These are phyloP conservation scores for Sarocladium strictum DNA, from an alignment of 2,329 filamentous ascomycete species.

Conservation along the genomic window DNA sequence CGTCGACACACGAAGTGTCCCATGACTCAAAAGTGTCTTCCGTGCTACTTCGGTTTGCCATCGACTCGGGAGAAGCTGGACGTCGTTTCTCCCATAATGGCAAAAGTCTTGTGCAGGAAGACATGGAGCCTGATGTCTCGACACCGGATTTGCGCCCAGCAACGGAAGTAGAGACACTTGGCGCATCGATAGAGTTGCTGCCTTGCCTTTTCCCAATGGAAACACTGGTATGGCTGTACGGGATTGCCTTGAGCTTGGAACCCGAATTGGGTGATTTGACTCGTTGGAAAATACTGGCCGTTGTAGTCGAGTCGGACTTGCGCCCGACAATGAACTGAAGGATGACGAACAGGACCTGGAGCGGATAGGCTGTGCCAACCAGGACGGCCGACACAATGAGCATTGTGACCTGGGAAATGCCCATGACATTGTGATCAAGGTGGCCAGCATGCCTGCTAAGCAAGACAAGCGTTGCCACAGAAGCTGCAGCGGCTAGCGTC, in stretches of 20 bases:
- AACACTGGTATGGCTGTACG: constrained; percentile 23
- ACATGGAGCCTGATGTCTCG: constrained; percentile 41
- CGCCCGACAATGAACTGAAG: constrained; percentile 30
- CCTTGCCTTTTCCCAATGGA: constrained; percentile 21
- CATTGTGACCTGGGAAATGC: constrained; percentile 32
- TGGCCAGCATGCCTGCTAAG: constrained; percentile 27
- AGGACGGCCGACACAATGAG: constrained; percentile 15
- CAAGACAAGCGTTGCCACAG: constrained; percentile 31
- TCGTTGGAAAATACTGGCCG: background rate
- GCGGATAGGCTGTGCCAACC: constrained; percentile 22
- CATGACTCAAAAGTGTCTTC: constrained; percentile 69
- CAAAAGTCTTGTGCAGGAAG: constrained; percentile 51
- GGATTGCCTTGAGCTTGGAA: constrained; percentile 16
- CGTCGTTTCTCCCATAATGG: constrained; percentile 36
- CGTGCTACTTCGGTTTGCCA: constrained; percentile 26
- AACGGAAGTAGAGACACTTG: constrained; percentile 16
- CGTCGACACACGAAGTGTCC: constrained; percentile 65
- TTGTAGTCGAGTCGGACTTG: constrained; percentile 12
- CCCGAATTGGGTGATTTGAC: background rate
- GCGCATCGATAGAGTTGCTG: constrained; percentile 10
- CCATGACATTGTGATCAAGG: constrained; percentile 30
- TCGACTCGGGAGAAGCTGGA: constrained; percentile 43
- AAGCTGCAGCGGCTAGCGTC: constrained; percentile 31
- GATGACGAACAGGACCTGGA: constrained; percentile 37
- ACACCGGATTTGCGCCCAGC: constrained; percentile 34